Base-by-base conservation (phyloP, 768 basidiomycete genomes). In the Lactarius akahatsu region DNA sequence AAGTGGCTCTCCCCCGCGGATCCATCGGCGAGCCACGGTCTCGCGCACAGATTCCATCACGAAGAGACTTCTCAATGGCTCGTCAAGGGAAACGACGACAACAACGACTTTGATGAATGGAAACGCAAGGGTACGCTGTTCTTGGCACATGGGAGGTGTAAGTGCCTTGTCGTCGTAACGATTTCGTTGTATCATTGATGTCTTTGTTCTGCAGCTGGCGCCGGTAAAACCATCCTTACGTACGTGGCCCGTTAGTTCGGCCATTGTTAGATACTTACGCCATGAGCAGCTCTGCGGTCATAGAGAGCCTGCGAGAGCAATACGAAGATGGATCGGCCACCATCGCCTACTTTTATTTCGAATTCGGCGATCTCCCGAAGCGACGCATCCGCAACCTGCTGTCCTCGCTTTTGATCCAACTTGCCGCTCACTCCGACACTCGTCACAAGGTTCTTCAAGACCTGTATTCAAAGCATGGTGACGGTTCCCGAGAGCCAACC, bases 331-430 rank as follows among this genome's bases (percentile, higher is more conserved):
- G 41, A 18, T 65, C 64, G 18, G 28, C 16, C 15, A 58, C 67
- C 15, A 16, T 73, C 0, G 71, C 73, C 0, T 74, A 70, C 61
- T 74, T 62, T 74, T 32, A 72, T 52, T 70, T 74, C 32, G 71
- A 73, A 23, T 70, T 69, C 59, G 64, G 67, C 20, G 70, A 71
- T n/a, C 52, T 60, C 9, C 61, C 61, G 13, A 70, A 68, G 43
- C 65, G 70, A 40, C 50, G 30, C 28, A n/a, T 63, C 26, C 62
- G 61, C 36, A 60, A 57, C 30, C 45, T 70, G 5, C 57, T 74
- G 55, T 62, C 56, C 9, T 75, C 74, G 10, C 55, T 75, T 23
- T 60, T 74, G 30, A 47, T 63, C 9, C 72, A 72, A 26, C 69
- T 72, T 54, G 70, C 67, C 20, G 57, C 63, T 7, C 65, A 62